Evolutionary conservation across 192 early-diverging fungal genomes (phyloP).

Genomic region (Funneliformis mosseae): DNA sequence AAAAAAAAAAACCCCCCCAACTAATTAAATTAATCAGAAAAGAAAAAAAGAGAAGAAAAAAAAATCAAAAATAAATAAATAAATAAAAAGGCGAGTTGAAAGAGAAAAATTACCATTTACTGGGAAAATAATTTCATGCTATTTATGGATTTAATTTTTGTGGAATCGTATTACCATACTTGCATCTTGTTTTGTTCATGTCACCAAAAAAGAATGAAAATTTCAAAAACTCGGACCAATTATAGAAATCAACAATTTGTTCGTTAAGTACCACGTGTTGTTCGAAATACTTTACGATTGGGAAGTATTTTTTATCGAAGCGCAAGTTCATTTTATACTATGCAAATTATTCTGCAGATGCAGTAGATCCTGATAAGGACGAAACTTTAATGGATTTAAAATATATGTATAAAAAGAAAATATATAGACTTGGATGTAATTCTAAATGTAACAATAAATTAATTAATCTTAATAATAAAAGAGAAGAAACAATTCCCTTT

Average conservation of each 20-base stretch:
- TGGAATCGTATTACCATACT: not conserved
- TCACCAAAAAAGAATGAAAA: not conserved
- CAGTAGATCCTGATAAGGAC: no score
- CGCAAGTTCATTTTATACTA: no score
- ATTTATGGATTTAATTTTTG: not conserved
- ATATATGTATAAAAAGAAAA: no score
- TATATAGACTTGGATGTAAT: no score
- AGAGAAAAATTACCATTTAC: not conserved
- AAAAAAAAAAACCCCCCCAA: not conserved
- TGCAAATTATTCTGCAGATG: no score
- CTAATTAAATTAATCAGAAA: no score
- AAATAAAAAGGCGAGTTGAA: not conserved
- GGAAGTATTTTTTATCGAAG: no score
- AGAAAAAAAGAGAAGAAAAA: not conserved
- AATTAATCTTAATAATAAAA: no score
- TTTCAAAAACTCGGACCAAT: not conserved
- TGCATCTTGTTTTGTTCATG: no score
- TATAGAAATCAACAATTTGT: not conserved
- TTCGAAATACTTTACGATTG: not conserved
- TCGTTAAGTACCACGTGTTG: not conserved
- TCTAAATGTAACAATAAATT: no score
- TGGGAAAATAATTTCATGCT: not conserved
- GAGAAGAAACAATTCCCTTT: no score
- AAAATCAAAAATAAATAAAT: not conserved
- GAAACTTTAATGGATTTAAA: no score